These are phyloP conservation scores for Trichoderma brevicompactum DNA, from an alignment of 2,329 filamentous ascomycete species.

Conservation along the genomic window DNA sequence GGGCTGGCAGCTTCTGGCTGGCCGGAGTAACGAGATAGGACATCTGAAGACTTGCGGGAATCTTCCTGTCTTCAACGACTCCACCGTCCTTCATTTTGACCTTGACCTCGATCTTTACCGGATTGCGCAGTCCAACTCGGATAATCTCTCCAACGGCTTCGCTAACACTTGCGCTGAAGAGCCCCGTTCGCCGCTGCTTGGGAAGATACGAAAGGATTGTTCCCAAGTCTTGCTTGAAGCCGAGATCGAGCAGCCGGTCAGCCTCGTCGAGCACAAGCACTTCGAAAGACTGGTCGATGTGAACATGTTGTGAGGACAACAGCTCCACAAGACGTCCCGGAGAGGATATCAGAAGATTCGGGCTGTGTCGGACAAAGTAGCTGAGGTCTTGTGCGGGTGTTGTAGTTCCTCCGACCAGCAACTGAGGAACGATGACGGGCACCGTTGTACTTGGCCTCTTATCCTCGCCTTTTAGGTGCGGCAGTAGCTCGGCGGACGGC, in stretches of 20 bases:
- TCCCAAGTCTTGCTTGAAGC: slow-evolving; percentile 89
- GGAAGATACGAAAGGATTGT: slow-evolving; percentile 82
- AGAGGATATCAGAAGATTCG: slow-evolving; percentile 88
- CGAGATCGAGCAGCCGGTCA: slow-evolving; percentile 87
- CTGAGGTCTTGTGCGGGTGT: slow-evolving; percentile 87
- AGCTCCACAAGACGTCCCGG: slow-evolving; percentile 89
- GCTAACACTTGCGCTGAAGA: slow-evolving; percentile 95
- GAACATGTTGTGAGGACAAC: slow-evolving; percentile 82
- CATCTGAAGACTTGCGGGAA: slow-evolving; percentile 91
- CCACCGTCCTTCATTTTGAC: slow-evolving; percentile 75
- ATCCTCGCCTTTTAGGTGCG: slow-evolving; percentile 58
- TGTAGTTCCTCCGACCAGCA: slow-evolving; percentile 79
- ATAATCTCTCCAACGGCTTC: slow-evolving; percentile 94
- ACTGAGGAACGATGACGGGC: slow-evolving; percentile 75
- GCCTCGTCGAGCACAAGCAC: slow-evolving; percentile 93
- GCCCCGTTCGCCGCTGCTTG: slow-evolving; percentile 88
- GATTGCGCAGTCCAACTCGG: slow-evolving; percentile 87
- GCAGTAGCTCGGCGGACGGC: slow-evolving; percentile 70
- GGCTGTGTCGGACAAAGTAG: slow-evolving; percentile 78
- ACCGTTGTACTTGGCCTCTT: slow-evolving; percentile 54
- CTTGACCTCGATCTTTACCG: slow-evolving; percentile 91
- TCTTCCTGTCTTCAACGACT: slow-evolving; percentile 76
- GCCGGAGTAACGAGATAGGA: slow-evolving; percentile 77
- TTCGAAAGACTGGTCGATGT: slow-evolving; percentile 89
- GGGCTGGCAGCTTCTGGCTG: slow-evolving; percentile 76